Evolutionary conservation across 768 basidiomycete genomes (phyloP), one percentile per base, ranked within the genome.

Genomic region (Cyclocybe cylindracea): DNA sequence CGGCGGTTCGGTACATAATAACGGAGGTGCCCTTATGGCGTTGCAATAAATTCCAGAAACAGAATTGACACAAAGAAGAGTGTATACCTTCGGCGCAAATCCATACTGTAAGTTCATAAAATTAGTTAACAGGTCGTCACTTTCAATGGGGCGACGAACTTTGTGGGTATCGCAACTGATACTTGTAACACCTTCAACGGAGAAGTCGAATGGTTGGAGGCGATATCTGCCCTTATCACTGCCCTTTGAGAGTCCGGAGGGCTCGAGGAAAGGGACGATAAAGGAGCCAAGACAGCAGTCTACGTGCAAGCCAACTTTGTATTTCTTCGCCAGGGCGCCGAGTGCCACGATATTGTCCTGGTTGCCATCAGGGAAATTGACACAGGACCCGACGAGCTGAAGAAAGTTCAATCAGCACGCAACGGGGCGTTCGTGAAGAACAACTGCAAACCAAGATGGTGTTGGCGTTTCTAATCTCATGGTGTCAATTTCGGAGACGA

Each of bases 151-250:
- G 10, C 10, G 8, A 44, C 61, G 44, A 59, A 88, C 91, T 75
- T 96, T 96, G 74, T 97, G 94, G 6, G 92, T 93, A 74, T 99
- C 96, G 67, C 95, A 97, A 54, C 92, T 94, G 49, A 98, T 91
- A 60, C 86, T 87, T 2, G 95, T 98, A 18, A 99, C 96, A 3
- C 96, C 96, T 2, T 81, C 77, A 2, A 98, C 86, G 16, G 85
- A 74, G 69, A 99, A 99, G 70, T 98, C 96, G 64, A 98, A 98
- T 0, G 84, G 87, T 35, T 77, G 68, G 18, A 89, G 64, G 52
- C 79, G 80, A 59, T 78, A 86, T 49, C 73, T 73, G 9, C 83
- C 83, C 37, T 74, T 70, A 7, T 65, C 60, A 54, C 79, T 74
- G 1, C 85, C 85, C 5, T 72, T 71, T 0, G 89, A 74, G 48